These are phyloP conservation scores for Oropetium thomaeum DNA, from an alignment of 176 grass and related monocot genomes.

Conservation along the genomic window DNA sequence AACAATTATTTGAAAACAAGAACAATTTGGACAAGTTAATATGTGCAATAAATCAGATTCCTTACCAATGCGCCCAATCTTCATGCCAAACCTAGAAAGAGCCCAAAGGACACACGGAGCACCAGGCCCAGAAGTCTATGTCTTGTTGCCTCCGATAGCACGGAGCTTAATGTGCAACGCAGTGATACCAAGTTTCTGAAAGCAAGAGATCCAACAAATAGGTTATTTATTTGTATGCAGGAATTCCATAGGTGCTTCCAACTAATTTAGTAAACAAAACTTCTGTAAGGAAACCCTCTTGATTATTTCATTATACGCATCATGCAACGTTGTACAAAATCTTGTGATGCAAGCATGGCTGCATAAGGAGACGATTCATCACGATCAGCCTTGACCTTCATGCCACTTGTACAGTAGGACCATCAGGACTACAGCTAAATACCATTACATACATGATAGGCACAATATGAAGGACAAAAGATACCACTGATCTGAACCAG, in stretches of 20 bases:
- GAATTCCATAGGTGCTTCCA: background rate
- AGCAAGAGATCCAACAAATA: background rate
- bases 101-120: conserved; percentile 88
- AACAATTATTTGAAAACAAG: background rate
- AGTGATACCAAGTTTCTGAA: conserved; percentile 85
- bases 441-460: background rate
- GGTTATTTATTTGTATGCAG: background rate
- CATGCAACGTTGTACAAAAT: conserved; percentile 77
- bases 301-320: conserved; percentile 8
- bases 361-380: conserved; percentile 92
- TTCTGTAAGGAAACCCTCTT: background rate
- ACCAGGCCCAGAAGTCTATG: conserved; percentile 84
- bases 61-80: conserved; percentile 84
- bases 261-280: background rate
- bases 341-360: conserved; percentile 96
- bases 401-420: conserved; percentile 46
- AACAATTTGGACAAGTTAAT: background rate
- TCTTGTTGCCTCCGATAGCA: conserved; percentile 92
- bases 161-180: conserved; percentile 77
- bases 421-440: conserved; percentile 13
- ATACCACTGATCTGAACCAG: conserved; percentile 81
- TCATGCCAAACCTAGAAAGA: conserved; percentile 93
- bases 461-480: background rate
- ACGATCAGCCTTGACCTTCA: conserved; percentile 96
- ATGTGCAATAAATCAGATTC: background rate